A percentile compares a stretch with the other conserved stretches of the same genome.
Evolutionary conservation across 495 filamentous ascomycete species (phyloP).

Genomic region (Neurospora sp.): DNA sequence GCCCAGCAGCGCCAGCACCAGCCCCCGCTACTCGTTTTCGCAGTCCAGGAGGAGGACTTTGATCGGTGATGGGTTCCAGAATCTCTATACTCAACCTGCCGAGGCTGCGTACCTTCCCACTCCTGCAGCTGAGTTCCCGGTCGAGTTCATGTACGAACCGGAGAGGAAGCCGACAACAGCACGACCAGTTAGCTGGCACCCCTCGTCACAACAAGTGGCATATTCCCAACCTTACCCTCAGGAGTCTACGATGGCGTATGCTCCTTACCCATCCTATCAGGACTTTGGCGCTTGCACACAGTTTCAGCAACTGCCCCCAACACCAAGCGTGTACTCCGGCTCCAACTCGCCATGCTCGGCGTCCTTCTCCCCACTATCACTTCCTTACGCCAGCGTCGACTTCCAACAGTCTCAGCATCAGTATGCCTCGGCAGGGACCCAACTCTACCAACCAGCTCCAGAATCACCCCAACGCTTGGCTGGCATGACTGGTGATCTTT

Average conservation of each 20-base stretch:
- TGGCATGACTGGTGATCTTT: conserved; percentile 2
- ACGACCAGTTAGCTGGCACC: conserved; percentile 65
- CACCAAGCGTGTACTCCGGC: conserved; percentile 31
- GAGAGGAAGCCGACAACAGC: conserved; percentile 26
- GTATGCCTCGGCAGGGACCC: neutral
- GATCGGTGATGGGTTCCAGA: conserved; percentile 36
- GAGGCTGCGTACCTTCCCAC: conserved; percentile 25
- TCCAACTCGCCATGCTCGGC: conserved; percentile 35
- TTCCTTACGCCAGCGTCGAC: conserved; percentile 19
- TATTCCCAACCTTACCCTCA: conserved; percentile 14
- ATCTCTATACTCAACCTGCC: conserved; percentile 24
- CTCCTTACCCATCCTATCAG: conserved; percentile 19
- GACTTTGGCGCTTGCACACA: conserved; percentile 27
- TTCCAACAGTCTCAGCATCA: conserved; percentile 7
- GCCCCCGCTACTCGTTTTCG: conserved; percentile 44
- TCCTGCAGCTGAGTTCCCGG: conserved; percentile 16
- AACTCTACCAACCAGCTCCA: neutral
- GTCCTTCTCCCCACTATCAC: conserved; percentile 30
- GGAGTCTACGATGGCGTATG: conserved; percentile 21
- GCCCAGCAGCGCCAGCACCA: conserved; percentile 59
- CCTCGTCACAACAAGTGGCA: conserved; percentile 33
- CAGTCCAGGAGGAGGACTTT: conserved; percentile 45
- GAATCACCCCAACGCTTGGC: neutral
- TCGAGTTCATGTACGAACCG: conserved; percentile 22
- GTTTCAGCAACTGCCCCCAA: conserved; percentile 31